phyloP scores from a whole-genome alignment of 2,329 filamentous ascomycete species.

The Ascochyta pisi region DNA sequence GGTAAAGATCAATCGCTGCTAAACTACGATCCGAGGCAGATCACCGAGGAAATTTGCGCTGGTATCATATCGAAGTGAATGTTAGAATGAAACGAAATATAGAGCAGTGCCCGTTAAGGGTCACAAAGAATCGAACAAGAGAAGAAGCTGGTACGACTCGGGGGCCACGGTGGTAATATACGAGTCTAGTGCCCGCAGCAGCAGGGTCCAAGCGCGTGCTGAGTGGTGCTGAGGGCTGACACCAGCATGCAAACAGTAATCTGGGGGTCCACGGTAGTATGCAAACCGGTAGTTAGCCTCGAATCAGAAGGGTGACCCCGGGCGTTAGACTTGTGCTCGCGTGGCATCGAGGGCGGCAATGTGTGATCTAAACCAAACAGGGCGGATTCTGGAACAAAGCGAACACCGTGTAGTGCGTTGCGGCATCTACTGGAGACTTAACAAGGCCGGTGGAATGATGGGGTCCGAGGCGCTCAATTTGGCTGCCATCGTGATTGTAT shows the following conservation, averaged over 20 bases:
- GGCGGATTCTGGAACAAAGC: slow-evolving; percentile 1
- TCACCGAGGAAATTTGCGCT: slow-evolving; percentile 11
- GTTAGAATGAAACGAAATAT: neutral
- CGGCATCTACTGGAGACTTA: slow-evolving; percentile 2
- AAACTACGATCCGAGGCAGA: slow-evolving; percentile 21
- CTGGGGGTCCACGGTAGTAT: neutral
- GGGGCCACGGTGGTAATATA: slow-evolving; percentile 37
- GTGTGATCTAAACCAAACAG: slow-evolving; percentile 1
- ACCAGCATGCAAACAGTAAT: slow-evolving; percentile 2
- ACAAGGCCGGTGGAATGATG: slow-evolving; percentile 8
- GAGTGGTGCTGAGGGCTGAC: slow-evolving; percentile 5
- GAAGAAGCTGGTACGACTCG: slow-evolving; percentile 7
- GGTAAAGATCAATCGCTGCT: slow-evolving; percentile 4
- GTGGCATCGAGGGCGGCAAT: slow-evolving; percentile 10
- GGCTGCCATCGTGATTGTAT: slow-evolving; percentile 4
- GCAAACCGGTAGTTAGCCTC: neutral
- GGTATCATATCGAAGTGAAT: slow-evolving; percentile 28
- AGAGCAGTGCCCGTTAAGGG: neutral
- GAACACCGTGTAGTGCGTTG: neutral
- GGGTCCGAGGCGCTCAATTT: slow-evolving; percentile 1
- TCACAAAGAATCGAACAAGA: slow-evolving; percentile 10
- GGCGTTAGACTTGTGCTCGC: slow-evolving; percentile 11
- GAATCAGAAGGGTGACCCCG: slow-evolving; percentile 1
- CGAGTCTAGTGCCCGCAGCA: slow-evolving; percentile 12
- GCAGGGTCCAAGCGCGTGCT: slow-evolving; percentile 11